These are phyloP conservation scores for Pichia pseudocactophila DNA, from an alignment of 805 yeast genomes.

Conservation along the genomic window DNA sequence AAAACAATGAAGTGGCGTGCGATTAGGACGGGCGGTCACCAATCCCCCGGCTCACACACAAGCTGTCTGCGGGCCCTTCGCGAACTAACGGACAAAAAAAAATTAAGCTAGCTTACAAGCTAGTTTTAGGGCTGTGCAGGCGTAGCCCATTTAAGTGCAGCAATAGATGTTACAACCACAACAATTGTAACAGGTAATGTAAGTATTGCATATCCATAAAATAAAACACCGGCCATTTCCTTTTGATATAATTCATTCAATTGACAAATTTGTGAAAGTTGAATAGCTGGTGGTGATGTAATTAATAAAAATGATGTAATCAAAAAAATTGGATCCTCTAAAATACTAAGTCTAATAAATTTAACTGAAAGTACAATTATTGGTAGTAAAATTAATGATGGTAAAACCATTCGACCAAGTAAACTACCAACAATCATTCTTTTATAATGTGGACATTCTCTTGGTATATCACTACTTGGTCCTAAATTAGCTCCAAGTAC, in stretches of 20 bases:
- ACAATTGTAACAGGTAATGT: constrained; percentile 70
- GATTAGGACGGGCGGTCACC: too few species aligned
- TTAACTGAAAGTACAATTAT: constrained; percentile 56
- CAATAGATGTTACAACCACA: constrained; percentile 61
- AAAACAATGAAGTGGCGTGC: too few species aligned
- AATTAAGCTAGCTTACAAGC: too few species aligned
- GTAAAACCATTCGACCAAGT: constrained; percentile 69
- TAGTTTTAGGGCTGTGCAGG: background rate
- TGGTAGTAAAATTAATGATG: constrained; percentile 61
- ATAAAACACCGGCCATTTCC: constrained; percentile 76
- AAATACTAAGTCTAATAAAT: constrained; percentile 53
- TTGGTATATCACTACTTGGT: constrained; percentile 61
- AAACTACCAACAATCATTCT: constrained; percentile 61
- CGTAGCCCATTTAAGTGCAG: constrained; percentile 34
- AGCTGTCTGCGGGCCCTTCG: too few species aligned
- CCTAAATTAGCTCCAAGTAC: constrained; percentile 73
- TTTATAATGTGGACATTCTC: constrained; percentile 52
- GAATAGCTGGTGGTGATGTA: constrained; percentile 78
- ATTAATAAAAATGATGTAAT: constrained; percentile 70
- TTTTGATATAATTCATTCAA: constrained; percentile 65
- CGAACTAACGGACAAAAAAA: too few species aligned
- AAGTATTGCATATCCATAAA: constrained; percentile 73
- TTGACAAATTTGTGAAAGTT: constrained; percentile 72
- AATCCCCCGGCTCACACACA: too few species aligned
- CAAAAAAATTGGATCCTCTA: constrained; percentile 75